phyloP scores from a whole-genome alignment of 208 protist species.

The Wallacemonas sp. region DNA sequence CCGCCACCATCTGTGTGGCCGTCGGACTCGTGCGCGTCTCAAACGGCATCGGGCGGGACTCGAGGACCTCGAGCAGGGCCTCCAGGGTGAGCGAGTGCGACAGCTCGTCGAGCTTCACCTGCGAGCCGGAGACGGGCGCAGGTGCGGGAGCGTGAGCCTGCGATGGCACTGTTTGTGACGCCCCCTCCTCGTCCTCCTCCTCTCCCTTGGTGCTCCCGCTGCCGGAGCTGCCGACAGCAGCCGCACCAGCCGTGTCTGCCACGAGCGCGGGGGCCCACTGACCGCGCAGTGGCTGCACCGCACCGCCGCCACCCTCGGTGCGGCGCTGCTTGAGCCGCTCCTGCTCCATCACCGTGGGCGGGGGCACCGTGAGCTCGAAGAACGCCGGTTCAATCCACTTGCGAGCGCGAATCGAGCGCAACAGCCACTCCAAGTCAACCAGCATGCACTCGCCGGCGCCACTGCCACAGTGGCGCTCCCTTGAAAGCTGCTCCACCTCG shows the following conservation, averaged over 20 bases:
- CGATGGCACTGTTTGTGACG: conserved; percentile 17
- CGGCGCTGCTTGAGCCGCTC: conserved; percentile 12
- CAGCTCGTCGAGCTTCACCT: conserved; percentile 3
- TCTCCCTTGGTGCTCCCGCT: background rate
- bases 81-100: conserved; percentile 35
- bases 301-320: background rate
- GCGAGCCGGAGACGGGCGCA: background rate
- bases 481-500: conserved; percentile 3
- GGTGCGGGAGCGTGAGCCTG: conserved; percentile 2
- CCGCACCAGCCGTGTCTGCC: background rate
- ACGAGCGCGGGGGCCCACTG: background rate
- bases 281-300: background rate
- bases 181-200: conserved; percentile 17
- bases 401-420: conserved; percentile 36
- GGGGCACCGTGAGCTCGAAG: conserved; percentile 42
- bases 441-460: conserved; percentile 37
- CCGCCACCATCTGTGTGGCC: conserved; percentile 2
- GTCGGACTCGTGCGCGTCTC: background rate
- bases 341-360: conserved; percentile 25
- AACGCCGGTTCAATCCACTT: conserved; percentile 53
- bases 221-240: background rate
- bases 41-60: conserved; percentile 16
- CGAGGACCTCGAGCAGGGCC: conserved; percentile 27
- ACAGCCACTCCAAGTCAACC: conserved; percentile 57
- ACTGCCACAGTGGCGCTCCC: conserved; percentile 16